Base-by-base conservation (phyloP, 805 yeast species). In the Saccharomycopsis javanensis region DNA sequence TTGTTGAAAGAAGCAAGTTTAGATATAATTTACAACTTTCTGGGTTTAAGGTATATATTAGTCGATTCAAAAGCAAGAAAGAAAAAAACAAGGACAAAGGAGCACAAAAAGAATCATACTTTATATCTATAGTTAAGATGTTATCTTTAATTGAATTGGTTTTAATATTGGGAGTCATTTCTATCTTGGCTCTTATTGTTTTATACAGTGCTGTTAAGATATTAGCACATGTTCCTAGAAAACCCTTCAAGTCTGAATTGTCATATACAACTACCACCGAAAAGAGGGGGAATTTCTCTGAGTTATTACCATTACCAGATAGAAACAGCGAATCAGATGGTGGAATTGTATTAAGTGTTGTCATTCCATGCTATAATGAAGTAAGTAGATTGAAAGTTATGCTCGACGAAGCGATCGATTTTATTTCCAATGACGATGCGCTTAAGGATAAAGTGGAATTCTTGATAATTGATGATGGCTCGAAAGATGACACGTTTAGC, bases 291-390 rank as follows among this genome's bases (percentile, higher is more conserved):
- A 18, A 16, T 18, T 55, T 27, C 23, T 58, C 60, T 16, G 58
- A 53, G n/a, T 48, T 27, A n/a, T 16, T 50, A 13, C 54, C 57
- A 15, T 54, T 60, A 25, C 60, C 59, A 8, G 15, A 13, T 10
- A 46, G 35, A 38, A 60, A 57, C 31, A 15, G 35, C 5, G 50
- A 31, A 4, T 30, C 54, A 5, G 18, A 16, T 4, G 53, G 50
- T 23, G 57, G 50, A 10, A 60, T 60, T 15, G 16, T 51, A 4
- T 35, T 60, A 11, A 60, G 62, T 53, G 61, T 94, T 27, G 90
- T 94, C 5, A 80, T 94, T 5, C 99, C 99, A n/a, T 89, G 97
- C 68, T 94, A 79, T 66, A 94, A 94, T 67, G 99, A 94, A 69
- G 83, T 85, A 1, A 69, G 73, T 13, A 77, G 99, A 55, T 77